phyloP scores from a whole-genome alignment of 805 yeast species.

The Starmerella lactis-condensi region DNA sequence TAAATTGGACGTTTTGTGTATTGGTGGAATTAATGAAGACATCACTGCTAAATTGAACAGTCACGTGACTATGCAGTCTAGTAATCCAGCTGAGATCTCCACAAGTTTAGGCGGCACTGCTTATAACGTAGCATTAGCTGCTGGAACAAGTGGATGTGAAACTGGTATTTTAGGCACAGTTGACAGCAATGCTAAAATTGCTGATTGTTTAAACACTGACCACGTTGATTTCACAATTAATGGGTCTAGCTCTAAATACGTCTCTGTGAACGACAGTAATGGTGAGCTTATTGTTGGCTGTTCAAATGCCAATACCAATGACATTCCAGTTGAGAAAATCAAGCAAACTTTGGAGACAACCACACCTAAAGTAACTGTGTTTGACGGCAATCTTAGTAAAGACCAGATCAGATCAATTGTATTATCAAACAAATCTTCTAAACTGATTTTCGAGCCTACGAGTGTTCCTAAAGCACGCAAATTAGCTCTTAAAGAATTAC shows the following conservation, averaged over 20 bases:
- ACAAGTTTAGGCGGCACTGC: conserved; percentile 73
- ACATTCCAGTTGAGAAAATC: conserved; percentile 29
- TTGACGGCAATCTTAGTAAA: conserved; percentile 51
- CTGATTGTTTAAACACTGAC: no score
- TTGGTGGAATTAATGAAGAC: conserved; percentile 69
- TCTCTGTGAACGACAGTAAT: conserved; percentile 39
- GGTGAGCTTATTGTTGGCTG: conserved; percentile 61
- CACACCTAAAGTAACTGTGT: conserved; percentile 33
- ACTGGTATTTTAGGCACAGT: no score
- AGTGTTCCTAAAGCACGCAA: conserved; percentile 43
- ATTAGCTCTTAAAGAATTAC: conserved; percentile 25
- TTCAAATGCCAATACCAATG: conserved; percentile 61
- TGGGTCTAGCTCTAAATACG: conserved; percentile 42
- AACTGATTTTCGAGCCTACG: conserved; percentile 59
- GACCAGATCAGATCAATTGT: conserved; percentile 26
- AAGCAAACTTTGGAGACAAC: conserved; percentile 25
- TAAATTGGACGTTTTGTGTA: conserved; percentile 25
- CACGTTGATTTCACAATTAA: neutral
- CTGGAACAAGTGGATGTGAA: no score
- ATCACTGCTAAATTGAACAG: conserved; percentile 35
- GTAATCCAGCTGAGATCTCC: conserved; percentile 47
- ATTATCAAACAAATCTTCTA: conserved; percentile 3
- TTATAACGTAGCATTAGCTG: conserved; percentile 54
- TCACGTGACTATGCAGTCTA: conserved; percentile 27
- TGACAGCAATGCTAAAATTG: no score